Evolutionary conservation across 805 yeast genomes (phyloP), one percentile per base, ranked within the genome.

Genomic region (Brettanomyces nanus): DNA sequence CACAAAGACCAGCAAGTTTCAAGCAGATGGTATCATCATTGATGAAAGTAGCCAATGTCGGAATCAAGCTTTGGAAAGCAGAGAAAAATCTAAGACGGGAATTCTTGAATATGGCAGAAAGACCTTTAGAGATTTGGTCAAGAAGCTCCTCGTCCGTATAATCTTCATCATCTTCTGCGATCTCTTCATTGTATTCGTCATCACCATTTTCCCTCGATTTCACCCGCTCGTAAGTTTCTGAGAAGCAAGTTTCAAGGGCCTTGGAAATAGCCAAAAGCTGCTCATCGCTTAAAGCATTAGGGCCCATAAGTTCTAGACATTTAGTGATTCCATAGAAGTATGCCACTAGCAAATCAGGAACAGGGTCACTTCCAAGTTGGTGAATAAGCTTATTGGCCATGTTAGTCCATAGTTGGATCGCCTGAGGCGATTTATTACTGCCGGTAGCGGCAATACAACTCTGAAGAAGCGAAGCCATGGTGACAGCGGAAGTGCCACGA

Each of bases 111-210:
- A 86, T 67, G 1, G 81, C 69, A 6, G 81, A 69, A 28, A 92
- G 59, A 1, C 82, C 78, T 54, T 81, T 83, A 56, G 82, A 84
- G 45, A 87, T 76, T 54, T 90, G 95, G 50, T 86, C 94, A 36
- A 87, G 62, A 33, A 92, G 65, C 53, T 89, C 96, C 54, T 87
- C 97, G 57, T 92, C 97, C 1, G 92, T 80, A 48, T 69, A 75
- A 50, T 83, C 95, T 41, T 78, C 86, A 39, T 89, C 97, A 40
- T 80, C 87, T 39, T 77, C 84, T 41, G 82, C 95, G 5, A 79
- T 66, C 32, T 85, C 96, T 61, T 86, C 96, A 42, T 82, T 81
- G 57, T 80, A 87, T 50, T 85, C 95, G 9, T 34, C 37, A 45
- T 83, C 92, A 31, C 72, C 80, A 42, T 67, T 69, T 38, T 85